Percentiles rank a stretch among this genome's conserved stretches.
Conservation (phyloP, 805 yeast genomes). For the Saccharomycopsis oosterbeekiorum region DNA sequence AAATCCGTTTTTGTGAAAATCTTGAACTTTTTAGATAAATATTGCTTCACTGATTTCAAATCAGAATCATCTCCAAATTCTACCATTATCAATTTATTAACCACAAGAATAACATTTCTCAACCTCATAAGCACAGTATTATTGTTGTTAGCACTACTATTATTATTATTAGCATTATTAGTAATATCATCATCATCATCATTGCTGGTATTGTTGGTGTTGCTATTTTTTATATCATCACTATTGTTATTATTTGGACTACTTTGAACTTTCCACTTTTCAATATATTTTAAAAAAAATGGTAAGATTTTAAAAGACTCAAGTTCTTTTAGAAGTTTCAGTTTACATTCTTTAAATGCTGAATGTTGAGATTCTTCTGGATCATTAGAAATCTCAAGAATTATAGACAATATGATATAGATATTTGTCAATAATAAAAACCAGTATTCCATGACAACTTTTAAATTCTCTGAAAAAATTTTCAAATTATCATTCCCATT, state of each 20-base stretch:
- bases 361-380: background rate
- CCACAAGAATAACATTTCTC: conserved; percentile 43
- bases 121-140: conserved; percentile 36
- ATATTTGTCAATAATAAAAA: conserved; percentile 11
- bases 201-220: background rate
- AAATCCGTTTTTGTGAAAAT: conserved; percentile 21
- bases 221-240: background rate
- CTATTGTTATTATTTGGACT: background rate
- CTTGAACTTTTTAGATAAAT: conserved; percentile 35
- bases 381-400: background rate
- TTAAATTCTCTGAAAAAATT: conserved; percentile 6
- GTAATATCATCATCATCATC: background rate
- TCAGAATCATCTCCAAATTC: conserved; percentile 51
- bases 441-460: conserved; percentile 12
- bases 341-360: conserved; percentile 1
- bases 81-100: conserved; percentile 44
- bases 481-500: conserved; percentile 1
- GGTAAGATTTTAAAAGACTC: conserved; percentile 32
- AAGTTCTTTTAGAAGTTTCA: conserved; percentile 19
- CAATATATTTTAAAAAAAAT: conserved; percentile 40
- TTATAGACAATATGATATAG: conserved; percentile 9
- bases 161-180: no score
- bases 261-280: conserved; percentile 42
- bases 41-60: conserved; percentile 35
- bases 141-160: conserved; percentile 29